A percentile compares a stretch with the other conserved stretches of the same genome.
phyloP scores from a whole-genome alignment of 176 grass and related monocot species.

The Oryza coarctata region DNA sequence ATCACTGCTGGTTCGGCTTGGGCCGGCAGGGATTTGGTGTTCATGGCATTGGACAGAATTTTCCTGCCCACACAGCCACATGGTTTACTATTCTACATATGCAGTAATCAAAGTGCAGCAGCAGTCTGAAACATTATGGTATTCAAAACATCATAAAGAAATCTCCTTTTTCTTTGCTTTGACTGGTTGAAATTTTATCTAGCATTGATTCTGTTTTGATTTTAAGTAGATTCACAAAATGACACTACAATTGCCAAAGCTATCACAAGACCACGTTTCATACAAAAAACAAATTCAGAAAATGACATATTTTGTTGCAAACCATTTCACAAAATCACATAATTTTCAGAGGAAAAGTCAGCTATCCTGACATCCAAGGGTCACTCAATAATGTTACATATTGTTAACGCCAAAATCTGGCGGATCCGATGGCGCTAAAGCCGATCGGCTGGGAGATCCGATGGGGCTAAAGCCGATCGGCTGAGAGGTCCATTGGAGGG shows the following conservation, averaged over 20 bases:
- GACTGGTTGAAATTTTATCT: background rate
- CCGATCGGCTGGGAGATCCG: too few relatives aligned
- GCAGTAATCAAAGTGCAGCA: background rate
- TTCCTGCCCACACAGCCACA: background rate
- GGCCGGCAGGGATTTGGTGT: too few relatives aligned
- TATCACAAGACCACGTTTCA: background rate
- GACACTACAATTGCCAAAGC: background rate
- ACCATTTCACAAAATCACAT: background rate
- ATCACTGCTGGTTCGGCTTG: too few relatives aligned
- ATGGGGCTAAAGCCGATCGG: too few relatives aligned
- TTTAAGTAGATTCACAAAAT: background rate
- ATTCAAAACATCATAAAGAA: background rate
- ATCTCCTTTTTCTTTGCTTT: background rate
- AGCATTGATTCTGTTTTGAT: background rate
- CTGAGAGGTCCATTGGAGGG: too few relatives aligned
- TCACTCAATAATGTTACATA: background rate
- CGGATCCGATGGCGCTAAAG: too few relatives aligned
- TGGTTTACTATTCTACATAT: background rate
- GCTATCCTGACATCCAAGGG: background rate
- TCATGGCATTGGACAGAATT: too few relatives aligned
- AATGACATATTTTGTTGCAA: background rate
- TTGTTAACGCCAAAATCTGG: too few relatives aligned
- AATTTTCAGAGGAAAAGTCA: background rate
- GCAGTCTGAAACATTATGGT: constrained; percentile 1
- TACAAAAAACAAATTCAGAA: background rate